Conservation (phyloP, 805 yeast species). For the Debaryomyces hansenii region DNA sequence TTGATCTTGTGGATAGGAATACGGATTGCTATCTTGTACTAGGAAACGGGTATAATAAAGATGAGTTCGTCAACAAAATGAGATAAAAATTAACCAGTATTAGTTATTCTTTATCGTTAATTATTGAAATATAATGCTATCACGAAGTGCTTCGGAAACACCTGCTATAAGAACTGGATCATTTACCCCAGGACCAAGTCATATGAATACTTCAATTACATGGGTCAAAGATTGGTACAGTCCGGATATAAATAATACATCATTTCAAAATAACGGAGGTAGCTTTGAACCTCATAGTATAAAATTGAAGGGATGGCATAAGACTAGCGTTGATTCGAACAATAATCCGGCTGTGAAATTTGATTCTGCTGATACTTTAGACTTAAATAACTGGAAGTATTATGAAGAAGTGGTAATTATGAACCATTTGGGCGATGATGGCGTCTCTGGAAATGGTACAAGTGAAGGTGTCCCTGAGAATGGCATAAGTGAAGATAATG, state of each 20-base stretch:
- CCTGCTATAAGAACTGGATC: slow-evolving; percentile 9
- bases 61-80: background rate
- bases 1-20: background rate
- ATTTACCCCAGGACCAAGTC: slow-evolving; percentile 16
- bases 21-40: background rate
- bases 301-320: slow-evolving; percentile 41
- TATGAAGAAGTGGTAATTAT: slow-evolving; percentile 51
- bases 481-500: background rate
- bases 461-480: background rate
- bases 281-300: slow-evolving; percentile 8
- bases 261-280: background rate
- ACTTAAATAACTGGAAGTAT: slow-evolving; percentile 38
- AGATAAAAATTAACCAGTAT: background rate
- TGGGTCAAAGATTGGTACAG: slow-evolving; percentile 44
- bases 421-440: slow-evolving; percentile 26
- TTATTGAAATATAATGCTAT: slow-evolving; percentile 10
- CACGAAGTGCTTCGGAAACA: slow-evolving; percentile 18
- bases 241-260: slow-evolving; percentile 15
- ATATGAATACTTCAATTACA: slow-evolving; percentile 23
- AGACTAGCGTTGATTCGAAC: slow-evolving; percentile 20
- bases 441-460: slow-evolving; percentile 12
- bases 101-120: background rate
- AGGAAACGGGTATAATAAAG: background rate
- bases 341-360: slow-evolving; percentile 8
- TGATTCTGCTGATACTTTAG: slow-evolving; percentile 40